These are phyloP conservation scores for Stylosanthes scabra DNA, from an alignment of 331 rosid species.

Conservation along the genomic window DNA sequence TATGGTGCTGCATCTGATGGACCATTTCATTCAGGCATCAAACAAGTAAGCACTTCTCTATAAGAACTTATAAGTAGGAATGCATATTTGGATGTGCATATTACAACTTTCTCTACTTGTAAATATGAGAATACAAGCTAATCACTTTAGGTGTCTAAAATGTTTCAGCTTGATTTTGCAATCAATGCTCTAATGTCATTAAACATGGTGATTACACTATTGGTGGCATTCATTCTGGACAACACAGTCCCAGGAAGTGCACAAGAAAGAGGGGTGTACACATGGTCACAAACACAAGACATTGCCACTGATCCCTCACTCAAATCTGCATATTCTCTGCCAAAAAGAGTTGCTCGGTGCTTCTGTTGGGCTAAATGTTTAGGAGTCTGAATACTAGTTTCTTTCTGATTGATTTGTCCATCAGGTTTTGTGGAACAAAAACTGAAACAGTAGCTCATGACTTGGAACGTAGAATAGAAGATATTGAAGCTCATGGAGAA, in stretches of 20 bases:
- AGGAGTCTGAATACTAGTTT: constrained; percentile 43
- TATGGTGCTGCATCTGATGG: constrained; percentile 81
- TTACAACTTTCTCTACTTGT: background rate
- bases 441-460: background rate
- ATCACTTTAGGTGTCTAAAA: constrained; percentile 6
- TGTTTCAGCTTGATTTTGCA: constrained; percentile 75
- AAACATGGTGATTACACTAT: constrained; percentile 84
- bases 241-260: constrained; percentile 81
- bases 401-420: constrained; percentile 14
- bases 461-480: background rate
- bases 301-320: constrained; percentile 57
- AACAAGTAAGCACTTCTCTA: constrained; percentile 51
- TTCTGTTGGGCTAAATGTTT: constrained; percentile 53
- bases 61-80: too few species aligned
- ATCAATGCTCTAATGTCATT: constrained; percentile 72
- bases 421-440: background rate
- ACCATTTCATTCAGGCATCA: constrained; percentile 62
- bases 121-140: background rate
- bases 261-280: constrained; percentile 76
- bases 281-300: constrained; percentile 67
- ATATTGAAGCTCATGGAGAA: constrained; percentile 24
- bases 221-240: constrained; percentile 69
- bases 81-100: background rate
- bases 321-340: constrained; percentile 63
- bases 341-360: constrained; percentile 51